Evolutionary conservation across 805 yeast genomes (phyloP).

Genomic region (Schizosaccharomyces octosporus): DNA sequence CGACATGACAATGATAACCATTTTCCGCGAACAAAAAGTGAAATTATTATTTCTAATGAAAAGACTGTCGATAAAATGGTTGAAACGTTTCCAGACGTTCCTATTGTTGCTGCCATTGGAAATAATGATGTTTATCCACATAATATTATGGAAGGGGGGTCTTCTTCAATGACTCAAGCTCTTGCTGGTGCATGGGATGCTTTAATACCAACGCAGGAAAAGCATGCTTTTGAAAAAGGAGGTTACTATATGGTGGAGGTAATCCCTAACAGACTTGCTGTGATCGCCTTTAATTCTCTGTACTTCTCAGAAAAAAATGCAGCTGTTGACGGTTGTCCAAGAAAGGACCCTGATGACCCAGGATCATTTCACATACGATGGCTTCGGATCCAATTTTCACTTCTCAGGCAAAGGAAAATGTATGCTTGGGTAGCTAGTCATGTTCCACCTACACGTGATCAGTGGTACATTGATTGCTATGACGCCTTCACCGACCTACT

Average conservation of each 20-base stretch:
- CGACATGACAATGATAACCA: slow-evolving; percentile 28
- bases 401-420: slow-evolving; percentile 45
- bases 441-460: slow-evolving; percentile 67
- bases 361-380: slow-evolving; percentile 56
- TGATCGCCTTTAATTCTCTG: slow-evolving; percentile 53
- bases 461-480: slow-evolving; percentile 46
- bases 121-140: slow-evolving; percentile 81
- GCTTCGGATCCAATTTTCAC: slow-evolving; percentile 52
- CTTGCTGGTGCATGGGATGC: slow-evolving; percentile 47
- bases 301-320: slow-evolving; percentile 59
- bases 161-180: slow-evolving; percentile 67
- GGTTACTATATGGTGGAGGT: slow-evolving; percentile 55
- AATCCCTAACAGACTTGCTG: slow-evolving; percentile 57
- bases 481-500: slow-evolving; percentile 60
- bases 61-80: slow-evolving; percentile 11
- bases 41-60: slow-evolving; percentile 39
- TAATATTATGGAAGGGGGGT: slow-evolving; percentile 64
- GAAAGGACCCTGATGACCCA: slow-evolving; percentile 31
- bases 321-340: slow-evolving; percentile 56
- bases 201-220: slow-evolving; percentile 53
- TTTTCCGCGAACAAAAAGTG: slow-evolving; percentile 46
- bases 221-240: slow-evolving; percentile 48
- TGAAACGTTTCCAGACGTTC: slow-evolving; percentile 10
- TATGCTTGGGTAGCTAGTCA: slow-evolving; percentile 78
- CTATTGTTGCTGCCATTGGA: slow-evolving; percentile 50